phyloP scores from a whole-genome alignment of 441 rosid genomes.

The Macaranga tanarius region DNA sequence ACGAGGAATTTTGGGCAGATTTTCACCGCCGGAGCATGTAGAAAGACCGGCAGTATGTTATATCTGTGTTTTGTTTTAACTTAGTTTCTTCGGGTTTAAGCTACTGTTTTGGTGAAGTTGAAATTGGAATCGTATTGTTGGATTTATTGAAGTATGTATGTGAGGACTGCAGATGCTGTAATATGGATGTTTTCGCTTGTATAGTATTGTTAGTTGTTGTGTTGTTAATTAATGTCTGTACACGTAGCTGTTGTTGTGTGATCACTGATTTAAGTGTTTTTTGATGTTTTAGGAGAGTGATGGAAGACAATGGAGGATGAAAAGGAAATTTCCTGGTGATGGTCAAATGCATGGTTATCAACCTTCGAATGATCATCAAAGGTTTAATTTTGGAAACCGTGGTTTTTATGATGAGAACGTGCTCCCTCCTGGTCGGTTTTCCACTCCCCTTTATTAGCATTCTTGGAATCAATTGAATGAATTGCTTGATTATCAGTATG shows the following conservation, averaged over 20 bases:
- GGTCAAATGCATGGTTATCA: conserved; percentile 5
- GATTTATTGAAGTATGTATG: neutral
- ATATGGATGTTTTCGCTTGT: neutral
- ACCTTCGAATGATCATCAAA: neutral
- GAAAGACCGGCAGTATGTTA: neutral
- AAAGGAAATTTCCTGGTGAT: conserved; percentile 18
- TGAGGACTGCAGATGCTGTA: neutral
- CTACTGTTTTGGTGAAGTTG: neutral
- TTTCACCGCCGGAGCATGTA: neutral
- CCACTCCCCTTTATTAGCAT: neutral
- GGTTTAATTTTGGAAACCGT: conserved; percentile 4
- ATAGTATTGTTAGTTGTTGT: too few relatives aligned
- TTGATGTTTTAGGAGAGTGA: conserved; percentile 11
- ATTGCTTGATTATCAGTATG: neutral
- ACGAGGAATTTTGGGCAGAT: neutral
- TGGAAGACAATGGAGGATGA: conserved; percentile 9
- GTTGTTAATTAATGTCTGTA: too few relatives aligned
- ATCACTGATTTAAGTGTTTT: neutral
- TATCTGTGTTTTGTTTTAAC: neutral
- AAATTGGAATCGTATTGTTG: neutral
- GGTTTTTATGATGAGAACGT: conserved; percentile 8
- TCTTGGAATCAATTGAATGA: neutral
- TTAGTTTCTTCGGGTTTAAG: neutral
- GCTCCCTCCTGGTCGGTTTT: conserved; percentile 18
- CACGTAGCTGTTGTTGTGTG: neutral